These are phyloP conservation scores for Chlorella sp. DNA, from an alignment of 139 green algal genomes.

Conservation along the genomic window DNA sequence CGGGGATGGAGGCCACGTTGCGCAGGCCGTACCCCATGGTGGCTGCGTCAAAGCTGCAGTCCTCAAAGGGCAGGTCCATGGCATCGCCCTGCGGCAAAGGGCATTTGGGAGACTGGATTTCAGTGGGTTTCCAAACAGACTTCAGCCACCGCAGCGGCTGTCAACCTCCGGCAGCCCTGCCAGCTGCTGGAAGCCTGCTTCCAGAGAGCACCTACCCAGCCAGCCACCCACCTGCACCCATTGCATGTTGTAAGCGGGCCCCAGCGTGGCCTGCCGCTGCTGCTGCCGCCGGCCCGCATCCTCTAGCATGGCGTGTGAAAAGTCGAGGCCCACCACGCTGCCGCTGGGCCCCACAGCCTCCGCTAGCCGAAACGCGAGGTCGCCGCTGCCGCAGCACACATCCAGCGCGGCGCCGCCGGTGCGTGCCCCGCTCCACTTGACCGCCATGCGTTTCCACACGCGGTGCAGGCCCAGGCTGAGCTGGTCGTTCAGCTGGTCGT, in stretches of 20 bases:
- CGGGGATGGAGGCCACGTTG: slow-evolving; percentile 84
- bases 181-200: too few relatives aligned
- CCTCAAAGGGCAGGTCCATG: slow-evolving; percentile 85
- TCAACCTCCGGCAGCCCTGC: too few relatives aligned
- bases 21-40: slow-evolving; percentile 98
- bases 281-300: slow-evolving; percentile 63
- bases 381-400: slow-evolving; percentile 95
- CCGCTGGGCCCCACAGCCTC: slow-evolving; percentile 81
- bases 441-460: slow-evolving; percentile 95
- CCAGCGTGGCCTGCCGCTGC: not conserved
- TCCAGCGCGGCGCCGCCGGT: slow-evolving; percentile 79
- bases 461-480: slow-evolving; percentile 94
- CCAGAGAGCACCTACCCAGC: too few relatives aligned
- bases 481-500: slow-evolving; percentile 93
- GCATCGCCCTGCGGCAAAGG: slow-evolving; percentile 95
- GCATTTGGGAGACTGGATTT: too few relatives aligned
- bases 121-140: too few relatives aligned
- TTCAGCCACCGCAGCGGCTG: too few relatives aligned
- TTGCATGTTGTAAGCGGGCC: not conserved
- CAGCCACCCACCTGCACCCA: slow-evolving; percentile 71
- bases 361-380: slow-evolving; percentile 89
- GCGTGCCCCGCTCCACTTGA: slow-evolving; percentile 84
- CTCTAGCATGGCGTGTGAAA: slow-evolving; percentile 88
- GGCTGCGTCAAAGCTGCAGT: slow-evolving; percentile 85
- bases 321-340: slow-evolving; percentile 93